phyloP scores from a whole-genome alignment of 169 alveolate genomes.

The Amoebophrya sp. region DNA sequence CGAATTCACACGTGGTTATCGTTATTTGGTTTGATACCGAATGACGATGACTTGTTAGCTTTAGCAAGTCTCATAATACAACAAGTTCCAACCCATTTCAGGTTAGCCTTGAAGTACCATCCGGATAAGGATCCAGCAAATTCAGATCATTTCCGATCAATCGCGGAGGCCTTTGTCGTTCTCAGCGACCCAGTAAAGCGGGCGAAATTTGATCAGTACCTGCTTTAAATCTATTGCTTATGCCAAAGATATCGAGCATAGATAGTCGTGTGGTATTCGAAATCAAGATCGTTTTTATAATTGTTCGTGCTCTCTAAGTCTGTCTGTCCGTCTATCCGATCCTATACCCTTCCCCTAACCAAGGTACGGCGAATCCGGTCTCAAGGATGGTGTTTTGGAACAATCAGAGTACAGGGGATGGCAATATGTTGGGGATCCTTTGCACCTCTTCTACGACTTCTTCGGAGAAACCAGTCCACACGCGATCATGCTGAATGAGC shows the following conservation, averaged over 20 bases:
- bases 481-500: neutral
- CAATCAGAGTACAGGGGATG: neutral
- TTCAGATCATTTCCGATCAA: neutral
- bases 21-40: too few species aligned
- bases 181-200: neutral
- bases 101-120: conserved; percentile 3
- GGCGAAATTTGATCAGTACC: neutral
- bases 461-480: conserved; percentile 6
- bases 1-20: too few species aligned
- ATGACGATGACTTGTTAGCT: too few species aligned
- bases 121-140: neutral
- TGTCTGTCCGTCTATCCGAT: too few species aligned
- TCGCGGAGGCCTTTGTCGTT: conserved; percentile 4
- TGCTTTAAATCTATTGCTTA: too few species aligned
- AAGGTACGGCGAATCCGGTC: neutral
- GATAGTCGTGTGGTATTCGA: too few species aligned
- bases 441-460: conserved; percentile 2
- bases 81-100: neutral
- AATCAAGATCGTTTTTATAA: too few species aligned
- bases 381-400: neutral
- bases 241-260: too few species aligned
- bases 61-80: too few species aligned
- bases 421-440: neutral
- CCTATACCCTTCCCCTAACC: too few species aligned
- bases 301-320: too few species aligned